phyloP scores from a whole-genome alignment of 306 rosid species.

The Vachellia pachyceras region DNA sequence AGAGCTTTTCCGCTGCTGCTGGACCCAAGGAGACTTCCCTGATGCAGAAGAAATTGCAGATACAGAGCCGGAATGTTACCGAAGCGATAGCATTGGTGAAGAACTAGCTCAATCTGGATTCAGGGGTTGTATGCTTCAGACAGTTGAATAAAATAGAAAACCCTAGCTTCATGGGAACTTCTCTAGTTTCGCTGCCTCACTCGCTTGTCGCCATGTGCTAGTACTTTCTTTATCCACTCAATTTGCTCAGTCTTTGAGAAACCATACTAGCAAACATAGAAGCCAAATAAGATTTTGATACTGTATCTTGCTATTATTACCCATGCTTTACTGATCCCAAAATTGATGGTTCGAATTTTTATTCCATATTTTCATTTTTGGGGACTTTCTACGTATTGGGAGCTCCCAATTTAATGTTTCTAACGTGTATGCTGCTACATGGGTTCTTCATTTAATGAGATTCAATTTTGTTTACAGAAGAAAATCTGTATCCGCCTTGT shows the following conservation, averaged over 20 bases:
- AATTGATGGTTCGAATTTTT: neutral
- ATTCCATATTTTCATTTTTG: neutral
- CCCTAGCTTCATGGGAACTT: slow-evolving; percentile 28
- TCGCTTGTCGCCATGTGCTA: neutral
- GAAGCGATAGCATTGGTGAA: slow-evolving; percentile 78
- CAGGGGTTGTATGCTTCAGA: too few relatives aligned
- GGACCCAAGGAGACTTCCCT: slow-evolving; percentile 59
- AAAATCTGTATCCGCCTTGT: slow-evolving; percentile 28
- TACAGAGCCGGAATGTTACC: slow-evolving; percentile 72
- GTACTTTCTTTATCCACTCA: slow-evolving; percentile 13
- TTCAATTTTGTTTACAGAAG: slow-evolving; percentile 27
- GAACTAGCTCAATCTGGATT: slow-evolving; percentile 77
- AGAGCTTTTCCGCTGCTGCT: slow-evolving; percentile 24
- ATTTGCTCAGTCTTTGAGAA: neutral
- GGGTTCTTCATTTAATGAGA: neutral
- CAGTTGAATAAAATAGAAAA: neutral
- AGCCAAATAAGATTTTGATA: too few relatives aligned
- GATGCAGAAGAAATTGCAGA: slow-evolving; percentile 78
- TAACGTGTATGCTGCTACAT: neutral
- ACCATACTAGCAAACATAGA: neutral
- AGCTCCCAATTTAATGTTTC: neutral
- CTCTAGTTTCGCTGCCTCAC: neutral
- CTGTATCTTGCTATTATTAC: neutral
- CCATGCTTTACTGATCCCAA: neutral
- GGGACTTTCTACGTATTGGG: neutral